phyloP scores from a whole-genome alignment of 2,329 filamentous ascomycete species.

The Trichophyton rubrum region DNA sequence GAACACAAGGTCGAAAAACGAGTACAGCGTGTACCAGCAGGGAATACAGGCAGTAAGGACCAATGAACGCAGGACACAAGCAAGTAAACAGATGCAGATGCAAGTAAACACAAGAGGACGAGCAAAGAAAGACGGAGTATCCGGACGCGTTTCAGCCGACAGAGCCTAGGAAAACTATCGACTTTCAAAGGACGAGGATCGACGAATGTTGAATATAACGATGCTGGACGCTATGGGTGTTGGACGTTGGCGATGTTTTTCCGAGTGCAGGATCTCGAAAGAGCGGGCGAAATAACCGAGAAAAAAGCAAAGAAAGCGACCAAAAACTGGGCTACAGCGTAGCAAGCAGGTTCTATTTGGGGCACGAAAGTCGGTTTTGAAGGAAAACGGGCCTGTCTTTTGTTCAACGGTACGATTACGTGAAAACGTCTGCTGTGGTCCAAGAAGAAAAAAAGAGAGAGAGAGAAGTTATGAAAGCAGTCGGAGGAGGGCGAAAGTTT shows the following conservation, averaged over 20 bases:
- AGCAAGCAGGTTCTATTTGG: not conserved
- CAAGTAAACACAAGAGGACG: not conserved
- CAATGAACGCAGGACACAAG: not conserved
- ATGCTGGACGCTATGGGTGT: not conserved
- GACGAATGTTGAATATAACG: not conserved
- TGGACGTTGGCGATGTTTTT: not conserved
- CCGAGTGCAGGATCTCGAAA: slow-evolving; percentile 6
- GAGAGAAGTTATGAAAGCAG: not conserved
- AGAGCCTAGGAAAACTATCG: not conserved
- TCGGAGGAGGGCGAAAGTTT: not conserved
- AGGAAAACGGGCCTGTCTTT: not conserved
- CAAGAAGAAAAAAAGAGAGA: not conserved
- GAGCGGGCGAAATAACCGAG: slow-evolving; percentile 8
- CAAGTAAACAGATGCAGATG: not conserved
- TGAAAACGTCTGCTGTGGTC: not conserved
- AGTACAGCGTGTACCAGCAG: not conserved
- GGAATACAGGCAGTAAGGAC: not conserved
- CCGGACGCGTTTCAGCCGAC: not conserved
- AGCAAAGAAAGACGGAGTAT: not conserved
- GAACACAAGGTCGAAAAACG: not conserved
- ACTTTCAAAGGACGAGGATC: not conserved
- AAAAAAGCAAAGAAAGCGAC: not conserved
- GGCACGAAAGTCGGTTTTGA: not conserved
- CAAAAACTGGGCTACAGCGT: not conserved
- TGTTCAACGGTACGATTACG: not conserved